These are phyloP conservation scores for Claviceps africana DNA, from an alignment of 2,329 filamentous ascomycete species.

Conservation along the genomic window DNA sequence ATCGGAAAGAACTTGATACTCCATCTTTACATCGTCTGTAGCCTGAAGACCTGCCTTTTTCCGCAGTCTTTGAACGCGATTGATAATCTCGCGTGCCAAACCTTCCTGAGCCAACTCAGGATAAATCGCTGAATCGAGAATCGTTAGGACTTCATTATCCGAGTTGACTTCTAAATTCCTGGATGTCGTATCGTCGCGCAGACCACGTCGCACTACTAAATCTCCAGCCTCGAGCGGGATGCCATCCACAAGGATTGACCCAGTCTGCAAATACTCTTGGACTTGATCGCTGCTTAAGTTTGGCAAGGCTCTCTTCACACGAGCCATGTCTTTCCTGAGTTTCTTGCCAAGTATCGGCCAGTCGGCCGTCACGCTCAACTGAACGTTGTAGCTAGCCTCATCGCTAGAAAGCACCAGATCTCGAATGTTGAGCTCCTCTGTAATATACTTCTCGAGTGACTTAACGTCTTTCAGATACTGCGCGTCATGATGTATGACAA, in stretches of 20 bases:
- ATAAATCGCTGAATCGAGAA: constrained; percentile 72
- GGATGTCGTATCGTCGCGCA: constrained; percentile 58
- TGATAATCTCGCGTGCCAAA: constrained; percentile 80
- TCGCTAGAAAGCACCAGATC: constrained; percentile 75
- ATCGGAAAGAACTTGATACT: constrained; percentile 70
- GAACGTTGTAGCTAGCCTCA: constrained; percentile 81
- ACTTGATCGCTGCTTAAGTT: constrained; percentile 66
- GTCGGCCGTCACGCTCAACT: constrained; percentile 80
- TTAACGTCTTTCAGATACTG: constrained; percentile 78
- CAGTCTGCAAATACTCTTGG: constrained; percentile 58
- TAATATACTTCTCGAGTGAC: constrained; percentile 76
- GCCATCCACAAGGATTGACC: constrained; percentile 69
- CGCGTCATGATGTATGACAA: constrained; percentile 74
- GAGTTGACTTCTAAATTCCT: constrained; percentile 75
- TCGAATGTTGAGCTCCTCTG: constrained; percentile 80
- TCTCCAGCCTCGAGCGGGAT: constrained; percentile 74
- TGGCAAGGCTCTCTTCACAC: constrained; percentile 83
- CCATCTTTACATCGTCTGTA: constrained; percentile 92
- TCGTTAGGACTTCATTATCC: constrained; percentile 78
- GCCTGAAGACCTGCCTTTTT: constrained; percentile 87
- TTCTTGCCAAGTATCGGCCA: constrained; percentile 95
- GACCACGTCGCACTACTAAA: constrained; percentile 59
- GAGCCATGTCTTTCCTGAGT: constrained; percentile 84
- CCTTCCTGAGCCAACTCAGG: constrained; percentile 81
- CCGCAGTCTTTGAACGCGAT: constrained; percentile 78